These are phyloP conservation scores for Rosa rugosa DNA, from an alignment of 306 rosid genomes.

Conservation along the genomic window DNA sequence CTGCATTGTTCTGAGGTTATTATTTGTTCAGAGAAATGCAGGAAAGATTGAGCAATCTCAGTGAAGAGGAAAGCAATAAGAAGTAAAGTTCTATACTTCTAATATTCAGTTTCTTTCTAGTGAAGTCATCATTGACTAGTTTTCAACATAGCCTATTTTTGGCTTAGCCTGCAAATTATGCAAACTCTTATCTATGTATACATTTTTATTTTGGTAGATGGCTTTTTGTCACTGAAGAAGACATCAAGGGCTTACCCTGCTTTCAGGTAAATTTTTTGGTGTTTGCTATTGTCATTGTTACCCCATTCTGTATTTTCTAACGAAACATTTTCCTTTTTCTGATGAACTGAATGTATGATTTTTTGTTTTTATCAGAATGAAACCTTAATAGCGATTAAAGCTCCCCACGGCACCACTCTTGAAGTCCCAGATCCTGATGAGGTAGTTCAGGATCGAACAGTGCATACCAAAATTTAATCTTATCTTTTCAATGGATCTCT, in stretches of 20 bases:
- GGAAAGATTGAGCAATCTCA: constrained; percentile 75
- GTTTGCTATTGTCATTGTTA: constrained; percentile 11
- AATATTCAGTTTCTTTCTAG: constrained; percentile 14
- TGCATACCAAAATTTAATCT: constrained; percentile 8
- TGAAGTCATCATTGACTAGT: constrained; percentile 1
- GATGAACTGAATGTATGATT: constrained; percentile 12
- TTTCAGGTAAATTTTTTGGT: constrained; percentile 58
- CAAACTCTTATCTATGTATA: constrained; percentile 4
- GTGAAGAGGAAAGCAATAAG: constrained; percentile 88
- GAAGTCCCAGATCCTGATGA: constrained; percentile 99
- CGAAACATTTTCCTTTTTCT: constrained; percentile 6
- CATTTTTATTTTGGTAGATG: constrained; percentile 47
- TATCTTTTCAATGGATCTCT: constrained; percentile 18
- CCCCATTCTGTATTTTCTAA: constrained; percentile 15
- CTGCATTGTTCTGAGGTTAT: constrained; percentile 28
- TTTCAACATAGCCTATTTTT: background rate
- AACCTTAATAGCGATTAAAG: constrained; percentile 95
- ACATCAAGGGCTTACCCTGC: constrained; percentile 87
- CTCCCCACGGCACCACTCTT: constrained; percentile 96
- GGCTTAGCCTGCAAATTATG: background rate
- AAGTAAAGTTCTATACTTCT: constrained; percentile 45
- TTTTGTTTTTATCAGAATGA: constrained; percentile 66
- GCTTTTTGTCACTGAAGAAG: constrained; percentile 97
- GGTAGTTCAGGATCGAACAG: constrained; percentile 50
- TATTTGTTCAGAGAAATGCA: constrained; percentile 81